Base-by-base conservation (phyloP, 2,329 filamentous ascomycete species). In the Mollisiaceae sp. region DNA sequence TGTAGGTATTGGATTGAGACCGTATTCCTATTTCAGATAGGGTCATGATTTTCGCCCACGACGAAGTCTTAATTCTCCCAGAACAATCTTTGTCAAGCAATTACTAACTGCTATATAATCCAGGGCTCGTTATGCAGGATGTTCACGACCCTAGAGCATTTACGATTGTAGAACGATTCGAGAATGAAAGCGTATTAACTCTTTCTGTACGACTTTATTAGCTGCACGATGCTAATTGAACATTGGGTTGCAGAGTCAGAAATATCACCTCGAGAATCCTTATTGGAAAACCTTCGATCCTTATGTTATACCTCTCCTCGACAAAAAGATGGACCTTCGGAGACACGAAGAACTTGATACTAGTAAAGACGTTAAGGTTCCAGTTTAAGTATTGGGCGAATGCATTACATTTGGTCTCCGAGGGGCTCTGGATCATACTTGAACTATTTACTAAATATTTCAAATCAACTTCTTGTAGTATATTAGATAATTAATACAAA, bases 71-170 rank as follows among this genome's bases (percentile, higher is more conserved):
- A 73, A 87, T 64, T 83, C 82, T 55, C 41, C 45, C 5, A 4
- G n/a, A n/a, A 24, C n/a, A 50, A 22, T 32, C 3, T 32, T 32
- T 32, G 27, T 32, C 27, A 6, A 32, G 27, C 27, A 32, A 32
- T 32, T 32, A 6, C 27, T 32, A 32, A 32, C 27, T 32, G 3
- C 6, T 32, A 32, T 32, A 32, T 32, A 3, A 32, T 32, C 27
- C n/a, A 50, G 92, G 90, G 90, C 87, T 91, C 77, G 90, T 93
- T 68, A 92, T 92, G 90, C 90, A 92, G 80, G 88, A 89, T 72
- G 83, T 87, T 65, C 82, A 85, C 72, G 90, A 92, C 76, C 82
- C 83, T 54, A 82, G 89, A 65, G 86, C 88, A 59, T 93, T 93
- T 78, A 91, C 88, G 57, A 91, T 93, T 72, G 89, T 93, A 56